Evolutionary conservation across 1,284 basidiomycete species (phyloP), one percentile per base, ranked within the genome.

Genomic region (Ceratobasidium papillatum): DNA sequence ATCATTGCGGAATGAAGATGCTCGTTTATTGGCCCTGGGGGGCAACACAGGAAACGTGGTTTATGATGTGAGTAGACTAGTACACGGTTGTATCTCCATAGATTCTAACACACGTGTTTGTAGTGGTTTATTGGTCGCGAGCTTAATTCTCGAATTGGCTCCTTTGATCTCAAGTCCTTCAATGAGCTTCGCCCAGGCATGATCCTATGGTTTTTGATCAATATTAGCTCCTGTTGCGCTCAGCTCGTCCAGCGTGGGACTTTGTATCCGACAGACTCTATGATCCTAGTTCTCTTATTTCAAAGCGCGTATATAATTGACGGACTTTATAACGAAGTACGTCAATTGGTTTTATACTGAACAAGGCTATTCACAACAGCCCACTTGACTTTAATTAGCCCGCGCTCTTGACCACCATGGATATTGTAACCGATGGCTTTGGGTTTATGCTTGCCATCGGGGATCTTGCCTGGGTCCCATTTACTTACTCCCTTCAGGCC

Each of bases 381-480:
- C 27, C 22, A 3, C 36, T 51, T 14, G 34, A 64, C 71, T 52
- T 43, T 52, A 25, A 38, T 49, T 77, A 86, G 85, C 78, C 84
- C n/a, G 91, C 93, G 14, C 90, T 99, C 79, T 88, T 99, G 76
- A 96, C 94, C 12, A 96, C 94, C n/a, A 99, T 99, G 95, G 97
- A 99, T 81, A 98, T 99, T 80, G 97, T 92, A 8, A 95, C 94
- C 32, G 98, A 99, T 79, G 97, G 97, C 4, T 99, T 99, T 79
- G 98, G 98, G 8, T 99, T 97, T 87, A 99, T 99, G 97, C 91
- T 99, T 41, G 85, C 94, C 3, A 90, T 98, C 62, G 98, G 97
- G 59, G 95, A 99, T 82, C 88, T 99, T 32, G 85, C 91, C 22
- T 99, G 95, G 94, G 94, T 99, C 9, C 97, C 98, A 4, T 98